phyloP scores from a whole-genome alignment of 306 rosid species.

The Corylus americana region DNA sequence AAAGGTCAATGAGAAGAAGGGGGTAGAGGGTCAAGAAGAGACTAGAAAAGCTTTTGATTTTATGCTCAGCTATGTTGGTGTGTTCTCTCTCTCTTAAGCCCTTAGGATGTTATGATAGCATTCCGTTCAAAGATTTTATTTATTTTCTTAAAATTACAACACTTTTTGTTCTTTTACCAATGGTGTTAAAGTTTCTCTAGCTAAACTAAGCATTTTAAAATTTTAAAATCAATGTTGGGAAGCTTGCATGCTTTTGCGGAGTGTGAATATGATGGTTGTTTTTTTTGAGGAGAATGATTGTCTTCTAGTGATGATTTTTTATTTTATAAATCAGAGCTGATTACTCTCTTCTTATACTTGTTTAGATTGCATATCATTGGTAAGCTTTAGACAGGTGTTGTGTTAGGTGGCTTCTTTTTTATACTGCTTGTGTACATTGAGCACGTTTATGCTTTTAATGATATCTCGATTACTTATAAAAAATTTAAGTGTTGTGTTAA shows the following conservation, averaged over 20 bases:
- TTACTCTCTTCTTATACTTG: too few species aligned
- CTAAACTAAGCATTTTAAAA: neutral
- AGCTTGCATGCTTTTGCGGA: neutral
- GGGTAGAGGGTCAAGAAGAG: slow-evolving; percentile 96
- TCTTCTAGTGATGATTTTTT: neutral
- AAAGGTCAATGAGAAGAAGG: slow-evolving; percentile 83
- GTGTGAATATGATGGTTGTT: neutral
- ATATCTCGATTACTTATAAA: too few species aligned
- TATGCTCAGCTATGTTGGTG: slow-evolving; percentile 92
- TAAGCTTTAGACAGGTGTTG: too few species aligned
- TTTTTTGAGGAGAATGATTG: neutral
- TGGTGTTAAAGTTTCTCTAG: neutral
- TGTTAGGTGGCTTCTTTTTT: too few species aligned
- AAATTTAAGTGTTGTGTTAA: too few species aligned
- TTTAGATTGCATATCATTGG: too few species aligned
- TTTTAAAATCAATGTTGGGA: neutral
- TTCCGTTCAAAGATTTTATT: neutral
- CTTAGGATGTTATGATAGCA: slow-evolving; percentile 1
- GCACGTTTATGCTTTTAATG: too few species aligned
- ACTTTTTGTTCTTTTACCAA: neutral
- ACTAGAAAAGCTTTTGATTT: slow-evolving; percentile 97
- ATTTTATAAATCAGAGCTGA: neutral
- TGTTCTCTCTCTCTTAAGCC: slow-evolving; percentile 30
- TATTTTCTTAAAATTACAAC: neutral
- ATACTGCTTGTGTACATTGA: too few species aligned